These are phyloP conservation scores for Sporodiniella umbellata DNA, from an alignment of 371 early-diverging fungal species.

Conservation along the genomic window DNA sequence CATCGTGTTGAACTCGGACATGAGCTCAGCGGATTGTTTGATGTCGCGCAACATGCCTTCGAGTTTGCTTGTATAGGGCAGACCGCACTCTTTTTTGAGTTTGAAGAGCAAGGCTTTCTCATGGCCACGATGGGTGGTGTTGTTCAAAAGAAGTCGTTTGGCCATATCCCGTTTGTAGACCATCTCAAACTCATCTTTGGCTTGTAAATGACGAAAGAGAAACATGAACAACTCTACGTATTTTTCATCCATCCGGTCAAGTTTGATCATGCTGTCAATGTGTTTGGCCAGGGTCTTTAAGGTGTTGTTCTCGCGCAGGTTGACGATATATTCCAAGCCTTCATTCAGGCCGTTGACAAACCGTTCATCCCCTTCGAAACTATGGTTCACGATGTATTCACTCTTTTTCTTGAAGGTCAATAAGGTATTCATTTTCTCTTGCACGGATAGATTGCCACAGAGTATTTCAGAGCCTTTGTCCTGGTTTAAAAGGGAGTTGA, in stretches of 20 bases:
- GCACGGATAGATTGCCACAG: conserved; percentile 12
- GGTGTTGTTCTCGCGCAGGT: conserved; percentile 77
- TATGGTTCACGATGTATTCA: conserved; percentile 59
- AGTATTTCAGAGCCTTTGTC: conserved; percentile 29
- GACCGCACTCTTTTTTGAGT: conserved; percentile 85
- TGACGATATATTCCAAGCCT: conserved; percentile 83
- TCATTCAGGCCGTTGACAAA: conserved; percentile 73
- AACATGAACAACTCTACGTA: conserved; percentile 30
- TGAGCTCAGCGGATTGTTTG: conserved; percentile 71
- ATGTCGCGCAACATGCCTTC: conserved; percentile 97
- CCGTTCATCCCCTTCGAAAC: conserved; percentile 64
- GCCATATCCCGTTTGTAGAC: conserved; percentile 92
- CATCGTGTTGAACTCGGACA: conserved; percentile 57
- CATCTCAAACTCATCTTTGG: conserved; percentile 92
- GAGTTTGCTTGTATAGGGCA: conserved; percentile 82
- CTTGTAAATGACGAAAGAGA: conserved; percentile 30
- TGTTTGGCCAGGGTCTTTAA: conserved; percentile 69
- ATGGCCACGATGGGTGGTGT: conserved; percentile 66
- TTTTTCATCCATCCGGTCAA: conserved; percentile 30
- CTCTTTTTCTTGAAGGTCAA: conserved; percentile 67
- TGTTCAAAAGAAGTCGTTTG: conserved; percentile 79
- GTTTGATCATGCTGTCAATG: conserved; percentile 26
- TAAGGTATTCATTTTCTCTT: conserved; percentile 20
- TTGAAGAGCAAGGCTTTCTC: conserved; percentile 86
- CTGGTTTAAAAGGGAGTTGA: conserved; percentile 13